A percentile compares a stretch with the other conserved stretches of the same genome.
These are phyloP conservation scores for Hysterium pulicare DNA, from an alignment of 2,329 filamentous ascomycete genomes.

Conservation along the genomic window DNA sequence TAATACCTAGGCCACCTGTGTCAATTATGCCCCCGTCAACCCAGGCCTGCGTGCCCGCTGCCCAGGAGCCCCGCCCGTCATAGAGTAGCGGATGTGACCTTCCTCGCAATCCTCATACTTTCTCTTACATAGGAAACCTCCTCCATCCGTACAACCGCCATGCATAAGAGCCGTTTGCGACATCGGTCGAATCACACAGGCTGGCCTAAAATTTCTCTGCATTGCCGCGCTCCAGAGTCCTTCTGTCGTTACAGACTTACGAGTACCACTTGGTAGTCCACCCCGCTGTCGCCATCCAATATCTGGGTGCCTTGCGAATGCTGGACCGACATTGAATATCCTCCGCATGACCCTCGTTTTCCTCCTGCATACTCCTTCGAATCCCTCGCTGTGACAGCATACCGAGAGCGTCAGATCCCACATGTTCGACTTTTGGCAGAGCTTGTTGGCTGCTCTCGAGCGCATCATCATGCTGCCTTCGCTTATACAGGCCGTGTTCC, in stretches of 20 bases:
- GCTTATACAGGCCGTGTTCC: conserved; percentile 35
- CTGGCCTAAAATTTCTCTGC: conserved; percentile 30
- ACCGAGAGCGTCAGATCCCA: too few relatives aligned
- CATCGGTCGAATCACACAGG: conserved; percentile 34
- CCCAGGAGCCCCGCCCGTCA: neutral
- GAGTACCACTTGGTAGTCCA: conserved; percentile 8
- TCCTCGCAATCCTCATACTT: conserved; percentile 28
- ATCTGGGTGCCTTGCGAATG: too few relatives aligned
- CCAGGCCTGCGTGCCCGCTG: neutral
- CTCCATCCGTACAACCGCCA: conserved; percentile 33
- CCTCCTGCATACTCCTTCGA: neutral
- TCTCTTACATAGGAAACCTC: too few relatives aligned
- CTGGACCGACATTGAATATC: conserved; percentile 36
- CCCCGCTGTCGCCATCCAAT: conserved; percentile 1
- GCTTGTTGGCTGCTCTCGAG: conserved; percentile 36
- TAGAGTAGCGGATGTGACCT: conserved; percentile 38
- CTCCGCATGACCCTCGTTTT: conserved; percentile 26
- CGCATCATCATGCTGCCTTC: conserved; percentile 40
- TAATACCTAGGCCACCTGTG: neutral
- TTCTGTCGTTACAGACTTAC: conserved; percentile 9
- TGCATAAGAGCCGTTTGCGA: conserved; percentile 37
- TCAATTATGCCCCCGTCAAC: neutral
- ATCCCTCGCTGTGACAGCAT: neutral
- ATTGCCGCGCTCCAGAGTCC: conserved; percentile 19
- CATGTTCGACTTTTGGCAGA: conserved; percentile 41